Evolutionary conservation across 2,329 filamentous ascomycete genomes (phyloP), one percentile per base, ranked within the genome.

Genomic region (Metarhizium guizhouense): DNA sequence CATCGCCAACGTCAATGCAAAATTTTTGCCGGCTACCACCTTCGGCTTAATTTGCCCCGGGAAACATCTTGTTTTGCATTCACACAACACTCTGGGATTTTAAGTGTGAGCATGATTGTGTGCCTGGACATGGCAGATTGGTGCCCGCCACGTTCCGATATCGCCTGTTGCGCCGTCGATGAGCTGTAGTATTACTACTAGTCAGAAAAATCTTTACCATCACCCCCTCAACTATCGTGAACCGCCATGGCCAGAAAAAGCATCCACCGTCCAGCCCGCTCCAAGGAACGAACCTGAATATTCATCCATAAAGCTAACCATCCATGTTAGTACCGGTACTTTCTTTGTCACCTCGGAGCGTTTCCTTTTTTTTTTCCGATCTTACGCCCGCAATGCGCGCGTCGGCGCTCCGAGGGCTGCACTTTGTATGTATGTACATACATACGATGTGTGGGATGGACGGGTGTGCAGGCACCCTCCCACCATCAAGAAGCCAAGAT

Each of bases 241-340:
- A 47, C 18, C 43, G 4, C 18, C 6, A 47, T 20, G 18, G 18
- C 43, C 18, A 47, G 43, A 42, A 45, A 45, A 20, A 16, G 30
- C 47, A 47, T 54, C 47, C 53, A 50, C 53, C 45, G 11, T 11
- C 6, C 16, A 20, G 52, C 6, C 53, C 32, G 18, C 40, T 47
- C 43, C 25, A 25, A 25, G 25, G 25, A 25, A 25, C 25, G 25
- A 25, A 4, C 4, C 25, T 25, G 25, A 25, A 25, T 4, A 25
- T 25, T 25, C 25, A 25, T 25, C 25, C 3, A 25, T 25, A 4
- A 25, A 25, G 25, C 25, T 25, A 25, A 25, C 25, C 25, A 54
- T 49, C 47, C 18, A 42, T 48, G 30, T 20, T 47, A 51, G 53
- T 51, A 55, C 47, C 30, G 47, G 47, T 55, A 55, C 53, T 25